phyloP scores from a whole-genome alignment of 495 filamentous ascomycete genomes.

The Daldinia bambusicola region DNA sequence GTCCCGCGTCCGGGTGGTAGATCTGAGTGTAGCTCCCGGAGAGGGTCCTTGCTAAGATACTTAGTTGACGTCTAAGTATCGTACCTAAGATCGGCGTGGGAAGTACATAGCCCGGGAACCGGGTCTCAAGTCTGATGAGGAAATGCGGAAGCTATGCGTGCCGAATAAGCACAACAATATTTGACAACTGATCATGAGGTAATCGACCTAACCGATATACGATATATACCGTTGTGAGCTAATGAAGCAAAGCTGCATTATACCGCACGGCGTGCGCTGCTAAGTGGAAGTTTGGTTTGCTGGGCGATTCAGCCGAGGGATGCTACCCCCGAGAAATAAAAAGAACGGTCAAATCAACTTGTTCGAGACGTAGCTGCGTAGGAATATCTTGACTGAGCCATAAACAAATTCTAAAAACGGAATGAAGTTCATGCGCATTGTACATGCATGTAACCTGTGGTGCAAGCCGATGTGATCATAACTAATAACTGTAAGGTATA shows the following conservation, averaged over 20 bases:
- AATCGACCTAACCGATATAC: conserved; percentile 16
- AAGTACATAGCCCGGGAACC: conserved; percentile 15
- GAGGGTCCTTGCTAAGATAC: conserved; percentile 5
- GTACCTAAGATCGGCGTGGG: conserved; percentile 3
- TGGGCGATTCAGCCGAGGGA: conserved; percentile 39
- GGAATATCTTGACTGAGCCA: conserved; percentile 20
- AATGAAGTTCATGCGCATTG: conserved; percentile 17
- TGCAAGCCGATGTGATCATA: conserved; percentile 16
- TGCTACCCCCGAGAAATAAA: conserved; percentile 22
- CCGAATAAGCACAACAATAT: conserved; percentile 28
- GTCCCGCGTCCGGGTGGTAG: conserved; percentile 32
- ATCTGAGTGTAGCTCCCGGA: conserved; percentile 21
- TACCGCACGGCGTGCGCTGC: conserved; percentile 14
- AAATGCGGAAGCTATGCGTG: conserved; percentile 29
- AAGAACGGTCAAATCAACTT: conserved; percentile 4
- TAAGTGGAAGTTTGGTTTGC: conserved; percentile 25
- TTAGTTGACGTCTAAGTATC: conserved; percentile 5
- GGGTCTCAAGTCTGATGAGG: conserved; percentile 39
- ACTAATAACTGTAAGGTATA: conserved; percentile 6
- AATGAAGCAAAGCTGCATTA: conserved; percentile 17
- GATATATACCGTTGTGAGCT: conserved; percentile 12
- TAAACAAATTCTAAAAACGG: conserved; percentile 22
- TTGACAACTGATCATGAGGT: conserved; percentile 28
- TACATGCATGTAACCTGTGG: conserved; percentile 21
- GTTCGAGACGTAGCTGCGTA: conserved; percentile 20